Base-by-base conservation (phyloP, 139 green algal species). In the Ettlia oleoabundans region DNA sequence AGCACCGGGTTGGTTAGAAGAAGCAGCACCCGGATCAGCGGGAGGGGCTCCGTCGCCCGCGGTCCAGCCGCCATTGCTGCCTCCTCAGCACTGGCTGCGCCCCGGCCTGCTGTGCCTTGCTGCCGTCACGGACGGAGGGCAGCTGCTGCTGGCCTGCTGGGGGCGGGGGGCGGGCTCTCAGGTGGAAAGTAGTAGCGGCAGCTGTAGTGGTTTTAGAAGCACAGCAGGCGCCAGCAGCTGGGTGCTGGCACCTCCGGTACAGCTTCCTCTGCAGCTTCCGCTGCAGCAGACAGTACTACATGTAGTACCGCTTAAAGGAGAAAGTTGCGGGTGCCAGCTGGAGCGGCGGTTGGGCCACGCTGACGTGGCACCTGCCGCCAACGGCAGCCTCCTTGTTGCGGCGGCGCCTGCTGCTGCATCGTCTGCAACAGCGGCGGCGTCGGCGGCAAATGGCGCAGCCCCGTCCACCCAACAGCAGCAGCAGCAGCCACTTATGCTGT, bases 141-240 rank as follows among this genome's bases (percentile, higher is more conserved):
- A 77, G 70, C 42, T 77, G 42, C n/a, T 77, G 70, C 43, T 77
- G 42, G 70, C 70, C 4, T 63, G 42, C 70, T 32, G 70, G 37
- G 70, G 42, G 42, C 70, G 38, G 6, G 33, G 70, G n/a, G 15
- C 13, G 13, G 15, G 47, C 47, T 10, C 47, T n/a, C n/a, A n/a
- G 47, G 70, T n/a, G 43, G 4, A 33, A 38, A 32, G 65, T 19
- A 35, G 65, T 35, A 26, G 1, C 37, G 65, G 35, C 65, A 65
- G 55, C 21, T 15, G 18, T 5, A 65, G 55, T 22, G 55, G 47
- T 15, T 10, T 10, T 15, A 58, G 47, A 10, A 58, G 15, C 47
- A 58, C 47, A 58, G 47, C 47, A 15, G 6, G 3, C 38, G 40
- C 68, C 68, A 26, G 3, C 22, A 1, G 41, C 41, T 72, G 65